phyloP scores from a whole-genome alignment of 148 eudicot species.

The Agrostemma githago region DNA sequence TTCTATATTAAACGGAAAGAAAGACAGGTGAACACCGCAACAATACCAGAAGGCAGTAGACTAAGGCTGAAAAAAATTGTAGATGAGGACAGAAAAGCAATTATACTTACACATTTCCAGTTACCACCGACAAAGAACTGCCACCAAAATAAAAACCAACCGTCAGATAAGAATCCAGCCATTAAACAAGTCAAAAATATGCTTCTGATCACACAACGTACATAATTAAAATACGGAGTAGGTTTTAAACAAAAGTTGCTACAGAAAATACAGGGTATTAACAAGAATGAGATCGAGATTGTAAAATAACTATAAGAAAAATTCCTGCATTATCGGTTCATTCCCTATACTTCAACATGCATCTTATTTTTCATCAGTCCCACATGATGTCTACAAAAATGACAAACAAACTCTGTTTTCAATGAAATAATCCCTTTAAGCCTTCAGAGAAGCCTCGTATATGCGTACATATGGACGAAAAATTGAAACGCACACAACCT shows the following conservation, averaged over 20 bases:
- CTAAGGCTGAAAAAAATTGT: background rate
- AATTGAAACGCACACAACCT: background rate
- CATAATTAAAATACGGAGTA: background rate
- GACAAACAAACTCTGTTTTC: background rate
- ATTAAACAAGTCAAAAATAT: background rate
- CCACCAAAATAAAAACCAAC: constrained; percentile 29
- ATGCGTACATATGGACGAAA: background rate
- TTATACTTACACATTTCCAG: constrained; percentile 93
- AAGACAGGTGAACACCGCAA: background rate
- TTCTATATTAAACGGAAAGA: constrained; percentile 43
- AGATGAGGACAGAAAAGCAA: constrained; percentile 2
- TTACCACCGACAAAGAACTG: constrained; percentile 99
- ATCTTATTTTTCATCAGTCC: background rate
- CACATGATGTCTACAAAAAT: background rate
- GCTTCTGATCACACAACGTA: background rate
- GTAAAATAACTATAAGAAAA: background rate
- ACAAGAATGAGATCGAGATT: background rate
- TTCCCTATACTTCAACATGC: background rate
- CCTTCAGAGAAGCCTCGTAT: background rate
- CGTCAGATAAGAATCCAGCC: constrained; percentile 11
- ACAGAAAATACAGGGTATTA: background rate
- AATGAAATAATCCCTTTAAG: background rate
- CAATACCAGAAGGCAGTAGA: background rate
- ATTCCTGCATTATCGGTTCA: background rate
- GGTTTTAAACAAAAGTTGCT: background rate